These are phyloP conservation scores for Meira miltonrushii DNA, from an alignment of 1,284 basidiomycete genomes.

Conservation along the genomic window DNA sequence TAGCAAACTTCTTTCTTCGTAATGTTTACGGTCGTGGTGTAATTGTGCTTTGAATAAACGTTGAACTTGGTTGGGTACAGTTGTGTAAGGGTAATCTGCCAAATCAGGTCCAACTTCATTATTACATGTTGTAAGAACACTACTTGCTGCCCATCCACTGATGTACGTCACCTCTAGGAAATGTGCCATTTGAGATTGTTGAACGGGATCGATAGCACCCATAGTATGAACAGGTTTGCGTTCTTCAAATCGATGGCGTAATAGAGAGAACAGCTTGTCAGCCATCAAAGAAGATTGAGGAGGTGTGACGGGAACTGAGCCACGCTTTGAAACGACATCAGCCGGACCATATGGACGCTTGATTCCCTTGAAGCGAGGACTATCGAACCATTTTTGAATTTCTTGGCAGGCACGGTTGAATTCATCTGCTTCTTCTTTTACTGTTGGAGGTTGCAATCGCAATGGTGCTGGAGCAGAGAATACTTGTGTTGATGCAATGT, in stretches of 20 bases:
- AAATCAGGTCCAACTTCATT: conserved; percentile 98
- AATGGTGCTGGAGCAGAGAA: conserved; percentile 58
- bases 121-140: conserved; percentile 65
- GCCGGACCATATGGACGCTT: conserved; percentile 73
- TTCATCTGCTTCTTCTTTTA: conserved; percentile 63
- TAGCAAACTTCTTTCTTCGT: conserved; percentile 46
- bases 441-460: conserved; percentile 63
- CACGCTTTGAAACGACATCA: conserved; percentile 79
- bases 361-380: conserved; percentile 68
- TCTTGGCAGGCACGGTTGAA: conserved; percentile 64
- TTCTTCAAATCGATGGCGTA: conserved; percentile 64
- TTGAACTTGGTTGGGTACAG: conserved; percentile 68
- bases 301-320: conserved; percentile 72
- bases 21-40: conserved; percentile 52
- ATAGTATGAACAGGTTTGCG: conserved; percentile 53
- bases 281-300: conserved; percentile 69
- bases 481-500: conserved; percentile 55
- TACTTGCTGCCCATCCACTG: conserved; percentile 90
- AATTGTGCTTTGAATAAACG: conserved; percentile 52
- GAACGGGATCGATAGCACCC: conserved; percentile 69
- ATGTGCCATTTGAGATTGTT: conserved; percentile 95
- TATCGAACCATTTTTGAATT: conserved; percentile 68
- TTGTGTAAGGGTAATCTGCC: conserved; percentile 89
- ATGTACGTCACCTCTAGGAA: conserved; percentile 93
- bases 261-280: conserved; percentile 70